Base-by-base conservation (phyloP, 2,329 filamentous ascomycete genomes). In the Epichloe sp. region DNA sequence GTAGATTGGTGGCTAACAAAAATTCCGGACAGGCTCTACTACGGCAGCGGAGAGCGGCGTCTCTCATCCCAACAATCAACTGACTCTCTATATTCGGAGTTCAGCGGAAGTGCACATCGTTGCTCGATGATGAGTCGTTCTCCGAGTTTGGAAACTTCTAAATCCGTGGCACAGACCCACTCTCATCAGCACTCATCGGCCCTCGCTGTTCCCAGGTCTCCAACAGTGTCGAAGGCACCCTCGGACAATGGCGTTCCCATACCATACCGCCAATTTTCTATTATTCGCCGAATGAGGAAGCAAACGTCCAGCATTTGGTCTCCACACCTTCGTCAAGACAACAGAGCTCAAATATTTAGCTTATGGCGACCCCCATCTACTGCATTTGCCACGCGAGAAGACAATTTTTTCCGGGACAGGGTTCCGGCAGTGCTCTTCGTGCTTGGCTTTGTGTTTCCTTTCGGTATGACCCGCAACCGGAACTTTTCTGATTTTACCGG, bases 321-420 rank as follows among this genome's bases (percentile, higher is more conserved):
- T 3, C 85, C 86, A 10, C 86, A 89, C 65, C 68, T 90, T 34
- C 76, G 77, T 48, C 71, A 73, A 12, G 85, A 89, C 61, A 75
- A 78, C 52, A 72, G 82, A 15, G 73, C 78, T 44, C 72, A 73
- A 50, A 68, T 71, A 53, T 78, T 72, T 57, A 85, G 78, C 60
- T 72, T 82, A 15, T 93, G 87, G 86, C 79, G 82, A 54, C 82
- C 87, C 1, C 88, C 88, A 1, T 83, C 82, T 1, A 69, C 85
- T 21, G 79, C 81, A 53, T 85, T 82, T 67, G 77, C 77, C 10
- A 68, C 77, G 3, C 79, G 81, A 40, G 78, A 77, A 37, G 75
- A 77, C 15, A 61, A 79, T 74, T 85, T 55, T 82, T 82, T 82
- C 48, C 77, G 78, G 55, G 78, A 85, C 54, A 90, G 90, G 61